Evolutionary conservation across 768 basidiomycete genomes (phyloP), one percentile per base, ranked within the genome.

Genomic region (Lyophyllum atratum): DNA sequence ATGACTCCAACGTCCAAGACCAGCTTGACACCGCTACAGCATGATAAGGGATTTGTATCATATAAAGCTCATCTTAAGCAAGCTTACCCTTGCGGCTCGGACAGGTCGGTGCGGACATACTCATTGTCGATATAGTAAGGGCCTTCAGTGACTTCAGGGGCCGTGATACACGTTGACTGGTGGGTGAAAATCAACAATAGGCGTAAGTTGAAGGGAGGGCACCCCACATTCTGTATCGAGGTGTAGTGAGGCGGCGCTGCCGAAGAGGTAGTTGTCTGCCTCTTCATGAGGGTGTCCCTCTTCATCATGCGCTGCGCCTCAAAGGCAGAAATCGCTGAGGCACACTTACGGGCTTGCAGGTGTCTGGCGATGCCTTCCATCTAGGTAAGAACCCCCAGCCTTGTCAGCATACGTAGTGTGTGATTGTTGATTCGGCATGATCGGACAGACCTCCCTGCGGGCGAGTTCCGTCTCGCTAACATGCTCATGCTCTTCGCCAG

Each of bases 1-100:
- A 76, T 68, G 44, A 76, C 62, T 8, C 74, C 73, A 45, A 76
- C 59, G 59, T 77, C 75, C 33, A 77, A 66, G 17, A 66, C 66
- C 47, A 77, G 56, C 12, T 61, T 44, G n/a, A 76, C 57, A 26
- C 76, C 74, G 22, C 70, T 74, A 43, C 14, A 12, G 31, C 6
- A 12, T 12, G 31, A 12, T 33, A 33, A n/a, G 4, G 17, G 47
- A 14, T 31, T 33, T 52, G 10, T 17, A 26, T 14, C 4, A 46
- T 4, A 24, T 21, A 22, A 47, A 4, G 33, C 9, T 33, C 7
- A 33, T 33, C 31, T 33, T 6, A 6, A 12, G 12, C 14, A 34
- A n/a, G 31, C 57, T 33, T 52, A 68, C 66, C 17, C 54, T 55
- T 68, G 67, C 19, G 60, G 60, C 56, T 72, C 71, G 17, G 59